Percentiles rank a stretch among this genome's conserved stretches.
Conservation (phyloP, 768 basidiomycete species). For the Suillus subluteus region DNA sequence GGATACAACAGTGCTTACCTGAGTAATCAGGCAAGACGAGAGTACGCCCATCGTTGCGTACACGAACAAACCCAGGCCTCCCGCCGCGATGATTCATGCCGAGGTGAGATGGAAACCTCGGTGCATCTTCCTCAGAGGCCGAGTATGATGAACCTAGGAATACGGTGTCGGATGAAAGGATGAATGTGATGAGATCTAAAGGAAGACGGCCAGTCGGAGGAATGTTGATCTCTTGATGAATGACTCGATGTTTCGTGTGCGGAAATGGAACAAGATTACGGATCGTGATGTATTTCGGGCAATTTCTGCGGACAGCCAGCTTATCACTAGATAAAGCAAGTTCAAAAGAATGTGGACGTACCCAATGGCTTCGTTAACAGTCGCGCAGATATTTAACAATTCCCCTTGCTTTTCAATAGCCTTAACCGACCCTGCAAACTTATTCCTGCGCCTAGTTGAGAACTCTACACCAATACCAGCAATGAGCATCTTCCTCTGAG, state of each 20-base stretch:
- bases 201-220: constrained; percentile 47
- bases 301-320: constrained; percentile 47
- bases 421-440: constrained; percentile 58
- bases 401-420: constrained; percentile 35
- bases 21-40: constrained; percentile 66
- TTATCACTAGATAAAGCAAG: neutral
- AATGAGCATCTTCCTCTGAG: constrained; percentile 38
- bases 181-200: constrained; percentile 49
- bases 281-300: constrained; percentile 70
- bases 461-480: constrained; percentile 69
- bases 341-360: constrained; percentile 32
- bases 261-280: constrained; percentile 52
- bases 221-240: constrained; percentile 39
- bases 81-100: constrained; percentile 75
- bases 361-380: constrained; percentile 64
- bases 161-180: constrained; percentile 54
- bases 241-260: constrained; percentile 42
- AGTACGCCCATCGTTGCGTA: constrained; percentile 55
- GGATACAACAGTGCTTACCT: constrained; percentile 34
- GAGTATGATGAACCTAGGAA: constrained; percentile 61
- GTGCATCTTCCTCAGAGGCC: constrained; percentile 39
- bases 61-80: constrained; percentile 60
- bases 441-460: constrained; percentile 60
- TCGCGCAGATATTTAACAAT: constrained; percentile 37
- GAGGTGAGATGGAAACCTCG: constrained; percentile 54